Percentiles rank a stretch among this genome's conserved stretches.
These are phyloP conservation scores for Sungouiella blattae DNA, from an alignment of 805 yeast species.

Conservation along the genomic window DNA sequence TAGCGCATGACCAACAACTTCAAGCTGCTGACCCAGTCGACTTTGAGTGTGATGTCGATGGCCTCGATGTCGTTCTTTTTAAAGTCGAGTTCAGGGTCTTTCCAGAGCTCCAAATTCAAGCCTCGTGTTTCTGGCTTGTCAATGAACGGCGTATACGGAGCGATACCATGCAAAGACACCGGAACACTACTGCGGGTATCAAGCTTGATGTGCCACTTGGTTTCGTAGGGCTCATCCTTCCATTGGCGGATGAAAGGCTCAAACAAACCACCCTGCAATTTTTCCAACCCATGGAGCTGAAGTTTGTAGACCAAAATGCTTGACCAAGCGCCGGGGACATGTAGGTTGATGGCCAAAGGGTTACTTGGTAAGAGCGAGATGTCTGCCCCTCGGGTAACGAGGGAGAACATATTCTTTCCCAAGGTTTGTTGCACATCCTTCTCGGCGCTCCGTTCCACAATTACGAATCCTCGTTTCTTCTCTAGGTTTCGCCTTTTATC, in stretches of 20 bases:
- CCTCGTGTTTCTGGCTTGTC: constrained; percentile 16
- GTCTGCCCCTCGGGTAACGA: constrained; percentile 37
- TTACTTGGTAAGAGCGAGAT: constrained; percentile 40
- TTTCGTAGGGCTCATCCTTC: constrained; percentile 61
- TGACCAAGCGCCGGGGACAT: constrained; percentile 57
- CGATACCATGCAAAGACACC: constrained; percentile 55
- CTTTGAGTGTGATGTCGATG: constrained; percentile 37
- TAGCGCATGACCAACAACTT: constrained; percentile 71
- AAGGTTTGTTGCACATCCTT: background rate
- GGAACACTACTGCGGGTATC: constrained; percentile 25
- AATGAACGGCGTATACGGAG: constrained; percentile 64
- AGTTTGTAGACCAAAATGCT: constrained; percentile 56
- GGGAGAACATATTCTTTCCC: constrained; percentile 26
- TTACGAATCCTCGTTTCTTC: constrained; percentile 5
- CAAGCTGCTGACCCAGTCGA: constrained; percentile 59
- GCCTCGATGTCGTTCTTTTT: constrained; percentile 16
- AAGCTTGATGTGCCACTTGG: constrained; percentile 72
- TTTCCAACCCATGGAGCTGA: constrained; percentile 14
- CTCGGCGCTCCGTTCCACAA: background rate
- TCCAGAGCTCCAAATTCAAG: constrained; percentile 41
- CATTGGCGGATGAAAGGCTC: constrained; percentile 69
- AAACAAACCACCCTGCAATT: constrained; percentile 24
- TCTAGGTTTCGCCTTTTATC: constrained; percentile 26
- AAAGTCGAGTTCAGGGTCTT: constrained; percentile 29
- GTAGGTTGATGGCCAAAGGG: constrained; percentile 45